Evolutionary conservation across 352 stramenopile species (phyloP).

Genomic region (Globisporangium rhizosaccharum): DNA sequence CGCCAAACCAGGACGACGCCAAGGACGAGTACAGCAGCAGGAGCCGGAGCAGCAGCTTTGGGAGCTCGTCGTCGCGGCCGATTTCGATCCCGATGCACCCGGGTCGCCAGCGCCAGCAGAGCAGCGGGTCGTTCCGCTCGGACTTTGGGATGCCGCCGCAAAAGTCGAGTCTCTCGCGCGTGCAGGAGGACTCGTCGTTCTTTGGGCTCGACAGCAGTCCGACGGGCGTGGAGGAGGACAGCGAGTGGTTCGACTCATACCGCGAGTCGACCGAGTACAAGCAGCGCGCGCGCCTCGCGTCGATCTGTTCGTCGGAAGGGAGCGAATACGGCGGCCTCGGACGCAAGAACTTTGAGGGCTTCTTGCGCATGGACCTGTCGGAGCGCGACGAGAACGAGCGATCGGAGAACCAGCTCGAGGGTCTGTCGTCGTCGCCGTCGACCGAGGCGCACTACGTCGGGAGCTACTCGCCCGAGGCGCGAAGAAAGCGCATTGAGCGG

Average conservation of each 20-base stretch:
- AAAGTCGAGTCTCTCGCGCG: constrained; percentile 55
- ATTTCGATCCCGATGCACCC: constrained; percentile 59
- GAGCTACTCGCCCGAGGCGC: constrained; percentile 84
- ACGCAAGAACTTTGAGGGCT: constrained; percentile 70
- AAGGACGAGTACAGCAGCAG: constrained; percentile 22
- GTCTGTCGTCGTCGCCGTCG: constrained; percentile 14
- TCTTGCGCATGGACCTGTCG: constrained; percentile 81
- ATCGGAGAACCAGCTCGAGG: constrained; percentile 21
- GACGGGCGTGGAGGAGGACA: constrained; percentile 62
- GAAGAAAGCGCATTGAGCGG: constrained; percentile 78
- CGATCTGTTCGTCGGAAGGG: constrained; percentile 70
- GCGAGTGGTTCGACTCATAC: constrained; percentile 55
- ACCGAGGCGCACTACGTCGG: constrained; percentile 69
- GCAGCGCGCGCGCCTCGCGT: constrained; percentile 60
- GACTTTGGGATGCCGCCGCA: constrained; percentile 34
- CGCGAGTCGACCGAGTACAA: constrained; percentile 58
- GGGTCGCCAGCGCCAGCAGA: constrained; percentile 17
- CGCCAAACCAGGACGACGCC: constrained; percentile 40
- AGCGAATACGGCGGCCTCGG: constrained; percentile 70
- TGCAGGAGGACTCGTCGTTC: constrained; percentile 57
- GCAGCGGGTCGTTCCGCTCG: constrained; percentile 15
- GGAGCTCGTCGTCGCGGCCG: constrained; percentile 31
- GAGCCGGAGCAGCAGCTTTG: constrained; percentile 7
- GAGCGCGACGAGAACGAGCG: constrained; percentile 32
- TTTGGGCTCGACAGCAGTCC: constrained; percentile 57